These are phyloP conservation scores for Phytophthora pinifolia DNA, from an alignment of 352 stramenopile species.

Conservation along the genomic window DNA sequence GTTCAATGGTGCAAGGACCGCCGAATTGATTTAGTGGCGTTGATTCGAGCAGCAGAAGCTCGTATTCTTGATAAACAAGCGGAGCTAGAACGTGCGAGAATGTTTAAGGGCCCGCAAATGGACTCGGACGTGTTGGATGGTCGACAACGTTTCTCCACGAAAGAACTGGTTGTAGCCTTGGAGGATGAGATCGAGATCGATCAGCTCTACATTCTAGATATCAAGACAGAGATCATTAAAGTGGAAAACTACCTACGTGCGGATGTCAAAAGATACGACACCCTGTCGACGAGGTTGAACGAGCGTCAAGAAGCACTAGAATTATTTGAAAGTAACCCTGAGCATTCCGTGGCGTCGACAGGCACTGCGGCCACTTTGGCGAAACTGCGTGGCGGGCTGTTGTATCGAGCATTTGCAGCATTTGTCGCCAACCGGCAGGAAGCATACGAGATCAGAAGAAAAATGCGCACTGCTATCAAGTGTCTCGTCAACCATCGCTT, in stretches of 20 bases:
- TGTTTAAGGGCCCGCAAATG: constrained; percentile 74
- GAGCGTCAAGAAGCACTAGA: constrained; percentile 44
- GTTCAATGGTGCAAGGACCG: constrained; percentile 75
- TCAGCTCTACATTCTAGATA: constrained; percentile 82
- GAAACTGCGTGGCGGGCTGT: constrained; percentile 38
- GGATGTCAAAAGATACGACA: constrained; percentile 45
- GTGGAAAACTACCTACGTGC: constrained; percentile 71
- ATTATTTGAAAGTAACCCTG: constrained; percentile 48
- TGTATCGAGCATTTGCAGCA: constrained; percentile 55
- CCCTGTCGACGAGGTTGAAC: constrained; percentile 36
- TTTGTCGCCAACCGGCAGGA: constrained; percentile 47
- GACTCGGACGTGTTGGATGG: constrained; percentile 79
- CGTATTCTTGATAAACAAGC: constrained; percentile 82
- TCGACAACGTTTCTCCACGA: constrained; percentile 75
- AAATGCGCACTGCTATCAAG: constrained; percentile 36
- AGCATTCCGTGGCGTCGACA: constrained; percentile 12
- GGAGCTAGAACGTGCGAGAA: constrained; percentile 65
- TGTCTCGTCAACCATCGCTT: constrained; percentile 29
- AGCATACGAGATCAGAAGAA: constrained; percentile 33
- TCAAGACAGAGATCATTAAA: constrained; percentile 69
- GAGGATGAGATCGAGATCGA: constrained; percentile 87
- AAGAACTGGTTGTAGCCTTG: constrained; percentile 66
- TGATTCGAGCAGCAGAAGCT: constrained; percentile 65
- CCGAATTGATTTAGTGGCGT: constrained; percentile 62
- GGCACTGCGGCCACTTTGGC: constrained; percentile 26